Base-by-base conservation (phyloP, 2,329 filamentous ascomycete species). In the Fusarium tricinctum region DNA sequence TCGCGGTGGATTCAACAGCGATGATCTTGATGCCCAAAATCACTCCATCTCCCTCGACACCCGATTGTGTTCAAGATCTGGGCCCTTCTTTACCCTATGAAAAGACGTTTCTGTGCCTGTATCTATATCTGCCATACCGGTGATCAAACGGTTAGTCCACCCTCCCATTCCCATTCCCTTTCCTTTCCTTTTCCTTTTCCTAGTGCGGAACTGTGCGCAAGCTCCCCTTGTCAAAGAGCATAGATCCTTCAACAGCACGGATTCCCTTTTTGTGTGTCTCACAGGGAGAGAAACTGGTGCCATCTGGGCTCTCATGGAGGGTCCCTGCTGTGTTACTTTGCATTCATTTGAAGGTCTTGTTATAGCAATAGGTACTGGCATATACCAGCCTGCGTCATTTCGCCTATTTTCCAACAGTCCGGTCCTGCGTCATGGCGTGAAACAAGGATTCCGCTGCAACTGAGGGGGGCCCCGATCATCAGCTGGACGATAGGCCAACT, bases 11-110 rank as follows among this genome's bases (percentile, higher is more conserved):
- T 22, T 30, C 28, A 32, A 45, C 48, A 9, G 15, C 20, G 55
- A 40, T n/a, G 49, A 66, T 67, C 61, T 68, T 69, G 66, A 69
- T 67, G 66, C 66, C 66, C 52, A 51, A 67, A 63, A 35, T 26
- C 22, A 26, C 19, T 39, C 39, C 20, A 15, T 52, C 22, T 35
- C 20, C 22, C 35, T 38, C n/a, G 7, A 38, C 5, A 38, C 33
- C 47, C 30, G 30, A 33, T 32, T 6, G n/a, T 20, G 26, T 14
- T 38, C 2, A 8, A 49, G n/a, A 22, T 54, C 44, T 32, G 52
- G 56, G 33, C 33, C 50, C 50, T 54, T 54, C 30, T 57, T 43
- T 57, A 17, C 38, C 23, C 28, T 30, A 30, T 30, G 42, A 33
- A 56, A 35, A 13, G 26, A 40, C 28, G 57, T 35, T 30, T 30